Evolutionary conservation across 75 land plant species (phyloP), one percentile per base, ranked within the genome.

Genomic region (Sequoiadendron giganteum): DNA sequence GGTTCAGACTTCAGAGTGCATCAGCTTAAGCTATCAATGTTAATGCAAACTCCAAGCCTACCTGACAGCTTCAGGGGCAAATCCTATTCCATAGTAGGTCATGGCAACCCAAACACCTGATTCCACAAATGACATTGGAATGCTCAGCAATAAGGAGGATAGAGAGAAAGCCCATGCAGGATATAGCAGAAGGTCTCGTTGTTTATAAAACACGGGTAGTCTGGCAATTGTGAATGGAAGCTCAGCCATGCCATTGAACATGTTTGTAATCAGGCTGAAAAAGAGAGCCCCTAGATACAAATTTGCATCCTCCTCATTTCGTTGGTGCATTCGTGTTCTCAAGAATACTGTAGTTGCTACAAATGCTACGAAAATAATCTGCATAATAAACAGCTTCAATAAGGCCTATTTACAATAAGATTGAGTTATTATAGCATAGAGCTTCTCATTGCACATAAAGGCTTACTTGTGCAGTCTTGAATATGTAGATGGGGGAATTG

Each of bases 291-390:
- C 68, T 38, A 88, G 45, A 56, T 85, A 91, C 30, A 19, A 10
- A 15, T 83, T 56, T 14, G 52, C 90, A 90, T 90, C 89, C 0
- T 42, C 32, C 75, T 68, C 61, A 34, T 68, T 38, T 68, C 40
- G 75, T 19, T 83, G 90, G 54, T 90, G 89, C 90, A 90, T 90
- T 48, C 40, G n/a, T 39, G 85, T 88, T 21, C 90, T 90, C 30
- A 87, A 39, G 83, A 87, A 90, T 32, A 90, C 77, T 16, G 89
- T 90, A 58, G 70, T 45, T 58, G 90, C 76, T 36, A 90, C 72
- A 36, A 81, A 84, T 6, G 90, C 89, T 72, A 72, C 14, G 61
- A 90, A 92, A 7, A 94, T 81, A 48, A 96, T 89, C 91, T 96
- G 96, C 75, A 36, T 25, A 54, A n/a, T 25, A 43, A 83, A 42